Conservation (phyloP, 768 basidiomycete species). For the Suillus fuscotomentosus region DNA sequence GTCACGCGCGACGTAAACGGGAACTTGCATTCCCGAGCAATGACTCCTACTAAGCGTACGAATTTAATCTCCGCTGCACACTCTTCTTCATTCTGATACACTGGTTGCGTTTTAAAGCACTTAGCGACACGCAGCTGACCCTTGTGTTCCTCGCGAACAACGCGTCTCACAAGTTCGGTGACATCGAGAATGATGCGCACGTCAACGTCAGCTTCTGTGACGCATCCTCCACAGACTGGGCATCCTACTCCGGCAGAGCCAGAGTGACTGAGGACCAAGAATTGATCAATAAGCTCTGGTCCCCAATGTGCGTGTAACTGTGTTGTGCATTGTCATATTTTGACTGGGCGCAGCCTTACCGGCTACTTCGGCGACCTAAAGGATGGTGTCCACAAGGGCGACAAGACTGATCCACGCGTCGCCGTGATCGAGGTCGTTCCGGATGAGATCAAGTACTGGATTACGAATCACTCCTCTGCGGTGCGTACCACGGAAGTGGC, state of each 20-base stretch:
- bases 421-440: conserved; percentile 78
- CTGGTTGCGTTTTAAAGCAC: conserved; percentile 30
- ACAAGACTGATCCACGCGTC: conserved; percentile 75
- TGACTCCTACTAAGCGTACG: conserved; percentile 72
- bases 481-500: conserved; percentile 62
- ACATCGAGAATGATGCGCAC: conserved; percentile 70
- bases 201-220: conserved; percentile 84
- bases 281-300: conserved; percentile 66
- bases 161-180: conserved; percentile 69
- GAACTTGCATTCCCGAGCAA: conserved; percentile 75
- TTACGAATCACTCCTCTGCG: conserved; percentile 58
- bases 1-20: conserved; percentile 70
- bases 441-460: conserved; percentile 80
- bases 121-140: conserved; percentile 45
- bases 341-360: conserved; percentile 40
- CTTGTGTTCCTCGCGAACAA: conserved; percentile 77
- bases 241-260: conserved; percentile 73
- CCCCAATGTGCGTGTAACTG: conserved; percentile 37
- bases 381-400: conserved; percentile 84
- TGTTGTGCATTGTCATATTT: neutral
- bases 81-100: neutral
- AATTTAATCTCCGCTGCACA: conserved; percentile 1
- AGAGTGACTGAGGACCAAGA: conserved; percentile 60
- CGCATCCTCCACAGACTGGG: conserved; percentile 71
- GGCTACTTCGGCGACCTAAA: conserved; percentile 88